Evolutionary conservation across 1,284 basidiomycete genomes (phyloP).

Genomic region (Fistulina hepatica): DNA sequence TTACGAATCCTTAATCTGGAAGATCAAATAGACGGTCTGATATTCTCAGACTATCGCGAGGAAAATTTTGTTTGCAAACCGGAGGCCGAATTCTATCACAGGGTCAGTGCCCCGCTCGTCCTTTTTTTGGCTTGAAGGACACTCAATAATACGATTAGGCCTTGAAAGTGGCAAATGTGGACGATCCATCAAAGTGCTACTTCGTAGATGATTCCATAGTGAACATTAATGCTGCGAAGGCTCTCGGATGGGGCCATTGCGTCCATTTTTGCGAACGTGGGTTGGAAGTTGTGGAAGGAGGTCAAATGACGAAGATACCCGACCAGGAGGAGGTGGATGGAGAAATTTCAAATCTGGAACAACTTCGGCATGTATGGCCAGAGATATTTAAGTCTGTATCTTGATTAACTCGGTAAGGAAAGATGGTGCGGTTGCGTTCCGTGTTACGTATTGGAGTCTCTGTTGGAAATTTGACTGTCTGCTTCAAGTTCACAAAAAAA

Average conservation of each 20-base stretch:
- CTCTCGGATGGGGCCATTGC: conserved; percentile 60
- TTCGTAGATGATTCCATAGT: conserved; percentile 65
- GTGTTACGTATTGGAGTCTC: conserved; percentile 31
- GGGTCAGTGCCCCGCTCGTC: conserved; percentile 29
- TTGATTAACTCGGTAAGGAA: conserved; percentile 27
- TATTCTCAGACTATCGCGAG: conserved; percentile 72
- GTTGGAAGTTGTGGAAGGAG: conserved; percentile 51
- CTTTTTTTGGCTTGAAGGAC: not conserved
- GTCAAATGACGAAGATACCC: conserved; percentile 38
- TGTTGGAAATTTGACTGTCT: too few species aligned
- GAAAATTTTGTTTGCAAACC: conserved; percentile 77
- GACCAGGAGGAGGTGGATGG: conserved; percentile 31
- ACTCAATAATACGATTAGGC: conserved; percentile 33
- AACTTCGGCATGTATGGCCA: conserved; percentile 57
- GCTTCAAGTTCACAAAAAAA: conserved; percentile 5
- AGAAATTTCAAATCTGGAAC: conserved; percentile 43
- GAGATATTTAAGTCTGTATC: conserved; percentile 47
- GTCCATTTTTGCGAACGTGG: conserved; percentile 65
- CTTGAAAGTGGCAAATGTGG: conserved; percentile 44
- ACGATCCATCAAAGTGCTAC: conserved; percentile 55
- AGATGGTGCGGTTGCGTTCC: conserved; percentile 26
- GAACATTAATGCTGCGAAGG: conserved; percentile 56
- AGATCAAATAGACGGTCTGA: conserved; percentile 69
- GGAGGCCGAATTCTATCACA: conserved; percentile 56
- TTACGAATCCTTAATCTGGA: conserved; percentile 63